Base-by-base conservation (phyloP, 257 asterid species). In the Rehmannia glutinosa region DNA sequence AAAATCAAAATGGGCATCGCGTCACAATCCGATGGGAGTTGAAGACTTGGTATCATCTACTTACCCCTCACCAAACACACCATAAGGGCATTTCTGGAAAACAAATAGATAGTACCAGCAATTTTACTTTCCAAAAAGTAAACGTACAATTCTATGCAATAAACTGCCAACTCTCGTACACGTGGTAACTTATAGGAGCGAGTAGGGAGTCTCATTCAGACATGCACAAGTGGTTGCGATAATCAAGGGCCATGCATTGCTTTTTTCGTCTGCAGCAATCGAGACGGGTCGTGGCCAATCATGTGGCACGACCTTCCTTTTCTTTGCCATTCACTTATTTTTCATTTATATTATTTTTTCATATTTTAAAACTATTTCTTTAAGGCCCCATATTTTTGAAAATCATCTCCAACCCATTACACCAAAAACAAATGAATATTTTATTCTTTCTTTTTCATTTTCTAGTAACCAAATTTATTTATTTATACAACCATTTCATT, bases 221-320 rank as follows among this genome's bases (percentile, higher is more conserved):
- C 43, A 28, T 6, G 56, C 20, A 68, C 51, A 7, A 21, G 67
- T 60, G 74, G 68, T 61, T 58, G 61, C 10, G 43, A 23, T 3
- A 32, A 20, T 33, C 32, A 27, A 35, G 21, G 38, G n/a, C 42
- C 21, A 19, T 21, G 17, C 54, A 20, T 42, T 56, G 73, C 58
- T 43, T 57, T 56, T 35, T 11, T 13, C 30, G 19, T 35, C 52
- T 33, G 74, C 68, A 33, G 68, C 32, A 69, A 64, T 27, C 61
- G 33, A 69, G 68, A 46, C 53, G 5, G 52, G 62, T 53, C 73
- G 65, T 46, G 68, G 58, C 68, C 68, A 43, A 69, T 69, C 74
- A 47, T 47, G 65, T 58, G 66, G 20, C 55, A 12, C 32, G 15
- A 13, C 23, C 24, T 30, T 23, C 20, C 8, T 8, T 69, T 57